Base-by-base conservation (phyloP, 257 asterid species). In the Scutellaria baicalensis region DNA sequence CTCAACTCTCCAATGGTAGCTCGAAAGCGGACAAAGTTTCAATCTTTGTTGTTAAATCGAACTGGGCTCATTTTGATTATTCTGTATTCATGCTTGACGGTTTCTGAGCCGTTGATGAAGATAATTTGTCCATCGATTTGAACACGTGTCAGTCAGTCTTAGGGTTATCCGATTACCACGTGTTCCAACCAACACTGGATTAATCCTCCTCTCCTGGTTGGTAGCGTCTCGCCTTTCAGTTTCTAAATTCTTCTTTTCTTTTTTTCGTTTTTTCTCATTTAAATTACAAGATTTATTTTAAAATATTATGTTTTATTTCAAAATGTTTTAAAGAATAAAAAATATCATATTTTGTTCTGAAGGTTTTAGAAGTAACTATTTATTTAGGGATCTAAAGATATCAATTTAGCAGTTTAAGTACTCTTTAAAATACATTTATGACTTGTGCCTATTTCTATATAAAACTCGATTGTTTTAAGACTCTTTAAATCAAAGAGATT, bases 91-190 rank as follows among this genome's bases (percentile, higher is more conserved):
- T n/a, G 31, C 12, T 59, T 8, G 75, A 64, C 14, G 42, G 14
- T 8, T 52, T 61, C 31, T 61, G 74, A 72, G 77, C 78, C 82
- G 82, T 81, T 59, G 86, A 78, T 75, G 63, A 68, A 59, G 64
- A 71, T 57, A 67, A 0, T 12, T 1, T 6, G 39, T 27, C 3
- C 33, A 27, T 3, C 59, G 35, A 56, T 12, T 9, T 4, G 50
- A 43, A 17, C 78, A 77, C 74, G 75, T 74, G 85, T 7, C 2
- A 11, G 12, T 0, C 21, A 9, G 3, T 18, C 16, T 70, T 74
- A 56, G 78, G 82, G 50, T 7, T 35, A 16, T 11, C 27, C 4
- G 4, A 1, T 0, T 14, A 44, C 56, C 73, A 77, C 82, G 82
- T 81, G 79, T 66, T 48, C 21, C 71, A 66, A 60, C 44, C 1